Base-by-base conservation (phyloP, 2,329 filamentous ascomycete species). In the Tolypocladium endophyticum region DNA sequence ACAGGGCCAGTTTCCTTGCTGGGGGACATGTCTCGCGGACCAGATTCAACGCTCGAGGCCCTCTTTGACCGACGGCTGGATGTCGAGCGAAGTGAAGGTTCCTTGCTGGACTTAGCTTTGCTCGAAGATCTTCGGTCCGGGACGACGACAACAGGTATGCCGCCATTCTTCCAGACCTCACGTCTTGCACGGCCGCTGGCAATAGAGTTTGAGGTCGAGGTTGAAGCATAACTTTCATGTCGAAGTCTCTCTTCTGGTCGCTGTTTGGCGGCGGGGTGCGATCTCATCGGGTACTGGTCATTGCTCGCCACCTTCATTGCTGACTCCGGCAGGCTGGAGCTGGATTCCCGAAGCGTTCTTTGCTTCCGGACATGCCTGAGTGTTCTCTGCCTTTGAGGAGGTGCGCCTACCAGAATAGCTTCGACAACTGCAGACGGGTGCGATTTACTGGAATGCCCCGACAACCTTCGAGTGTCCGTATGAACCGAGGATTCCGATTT, bases 361-460 rank as follows among this genome's bases (percentile, higher is more conserved):
- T 82, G 79, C 66, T 87, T 87, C 64, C 77, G 81, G 14, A 85
- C 79, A 68, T 87, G 85, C 5, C 85, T 80, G 61, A 88, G 70
- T 9, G 83, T 87, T 65, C 79, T 79, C 59, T 74, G 78, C 54
- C 77, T 77, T 57, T 75, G 77, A 5, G 71, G 72, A 5, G 69
- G 66, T 1, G 73, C 72, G 50, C 83, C 80, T n/a, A 86, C 74
- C 41, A 86, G 70, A 54, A 84, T 76, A 4, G 82, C 83, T 67
- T 83, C 83, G 12, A 86, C 76, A 4, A 85, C 75, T 0, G 82
- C 82, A 20, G 84, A 85, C 2, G 76, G 73, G 0, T 75, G 77
- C 23, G 83, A 86, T 60, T 74, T 79, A 2, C 77, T 77, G 8
- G 83, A 86, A 66, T 82, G 77, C 16, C 76, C 76, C 9, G 84